These are phyloP conservation scores for Vanderwaltozyma yarrowii DNA, from an alignment of 805 yeast genomes.

Conservation along the genomic window DNA sequence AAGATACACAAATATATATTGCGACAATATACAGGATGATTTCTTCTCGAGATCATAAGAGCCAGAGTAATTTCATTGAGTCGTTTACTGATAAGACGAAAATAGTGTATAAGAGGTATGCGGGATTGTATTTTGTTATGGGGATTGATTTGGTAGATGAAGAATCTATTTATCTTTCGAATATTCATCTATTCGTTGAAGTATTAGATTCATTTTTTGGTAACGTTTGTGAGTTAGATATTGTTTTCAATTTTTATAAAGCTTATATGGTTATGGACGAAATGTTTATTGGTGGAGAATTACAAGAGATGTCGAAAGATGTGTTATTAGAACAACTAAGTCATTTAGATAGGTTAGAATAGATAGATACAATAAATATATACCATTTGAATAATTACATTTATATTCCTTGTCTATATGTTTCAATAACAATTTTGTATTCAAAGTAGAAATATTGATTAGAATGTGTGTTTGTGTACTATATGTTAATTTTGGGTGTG, in stretches of 20 bases:
- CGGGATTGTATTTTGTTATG: conserved; percentile 82
- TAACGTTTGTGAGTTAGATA: conserved; percentile 86
- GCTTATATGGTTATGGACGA: conserved; percentile 79
- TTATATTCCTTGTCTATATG: too few species aligned
- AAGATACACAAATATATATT: conserved; percentile 25
- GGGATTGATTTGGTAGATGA: conserved; percentile 74
- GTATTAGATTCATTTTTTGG: conserved; percentile 77
- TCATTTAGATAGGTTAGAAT: conserved; percentile 53
- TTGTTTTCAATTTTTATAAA: conserved; percentile 85
- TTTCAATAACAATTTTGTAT: too few species aligned
- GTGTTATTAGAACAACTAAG: conserved; percentile 55
- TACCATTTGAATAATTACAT: neutral
- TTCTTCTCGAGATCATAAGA: conserved; percentile 72
- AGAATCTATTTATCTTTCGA: conserved; percentile 73
- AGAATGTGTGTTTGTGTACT: too few species aligned
- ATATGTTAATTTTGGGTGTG: too few species aligned
- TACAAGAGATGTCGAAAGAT: conserved; percentile 73
- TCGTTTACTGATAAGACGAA: conserved; percentile 44
- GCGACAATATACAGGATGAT: conserved; percentile 63
- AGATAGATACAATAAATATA: conserved; percentile 3
- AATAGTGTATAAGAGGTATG: conserved; percentile 79
- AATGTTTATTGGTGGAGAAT: conserved; percentile 81
- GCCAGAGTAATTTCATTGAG: conserved; percentile 75
- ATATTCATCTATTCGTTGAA: conserved; percentile 82
- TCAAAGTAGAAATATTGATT: too few species aligned